A percentile compares a stretch with the other conserved stretches of the same genome.
These are phyloP conservation scores for Chlorencoelia australis DNA, from an alignment of 2,329 filamentous ascomycete genomes.

Conservation along the genomic window DNA sequence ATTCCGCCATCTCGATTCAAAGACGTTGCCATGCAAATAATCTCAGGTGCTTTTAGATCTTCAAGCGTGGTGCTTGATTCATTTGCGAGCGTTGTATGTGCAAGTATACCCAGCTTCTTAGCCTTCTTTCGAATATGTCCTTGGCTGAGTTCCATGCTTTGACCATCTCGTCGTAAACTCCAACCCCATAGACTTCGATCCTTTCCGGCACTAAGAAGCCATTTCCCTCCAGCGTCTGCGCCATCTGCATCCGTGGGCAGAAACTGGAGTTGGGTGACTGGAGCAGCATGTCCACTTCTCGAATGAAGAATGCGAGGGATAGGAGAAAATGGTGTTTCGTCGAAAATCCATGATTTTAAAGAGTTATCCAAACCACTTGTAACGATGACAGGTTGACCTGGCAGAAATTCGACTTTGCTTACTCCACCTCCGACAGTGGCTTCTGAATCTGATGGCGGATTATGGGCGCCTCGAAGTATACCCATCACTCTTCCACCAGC, in stretches of 20 bases:
- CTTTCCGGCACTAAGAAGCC: constrained; percentile 80
- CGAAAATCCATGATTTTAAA: constrained; percentile 92
- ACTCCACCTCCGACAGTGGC: constrained; percentile 61
- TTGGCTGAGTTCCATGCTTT: constrained; percentile 88
- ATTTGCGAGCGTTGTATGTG: constrained; percentile 43
- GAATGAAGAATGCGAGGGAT: constrained; percentile 77
- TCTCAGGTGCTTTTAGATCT: constrained; percentile 78
- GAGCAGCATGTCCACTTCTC: constrained; percentile 79
- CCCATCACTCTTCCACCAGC: constrained; percentile 78
- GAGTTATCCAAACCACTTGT: constrained; percentile 91
- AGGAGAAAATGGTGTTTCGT: constrained; percentile 80
- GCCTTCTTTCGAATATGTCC: constrained; percentile 80
- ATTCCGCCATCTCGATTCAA: constrained; percentile 93
- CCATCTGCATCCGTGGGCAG: constrained; percentile 83
- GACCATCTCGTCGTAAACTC: constrained; percentile 87
- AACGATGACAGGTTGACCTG: constrained; percentile 80
- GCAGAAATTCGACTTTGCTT: constrained; percentile 79
- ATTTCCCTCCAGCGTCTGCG: constrained; percentile 80
- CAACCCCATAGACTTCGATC: constrained; percentile 94
- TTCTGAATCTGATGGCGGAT: constrained; percentile 48
- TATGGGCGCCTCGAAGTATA: constrained; percentile 78
- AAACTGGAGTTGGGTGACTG: constrained; percentile 75
- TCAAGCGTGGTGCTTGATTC: constrained; percentile 57
- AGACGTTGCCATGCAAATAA: constrained; percentile 84
- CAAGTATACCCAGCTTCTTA: constrained; percentile 72